Evolutionary conservation across 139 green algal species (phyloP).

Genomic region (Chara braunii): DNA sequence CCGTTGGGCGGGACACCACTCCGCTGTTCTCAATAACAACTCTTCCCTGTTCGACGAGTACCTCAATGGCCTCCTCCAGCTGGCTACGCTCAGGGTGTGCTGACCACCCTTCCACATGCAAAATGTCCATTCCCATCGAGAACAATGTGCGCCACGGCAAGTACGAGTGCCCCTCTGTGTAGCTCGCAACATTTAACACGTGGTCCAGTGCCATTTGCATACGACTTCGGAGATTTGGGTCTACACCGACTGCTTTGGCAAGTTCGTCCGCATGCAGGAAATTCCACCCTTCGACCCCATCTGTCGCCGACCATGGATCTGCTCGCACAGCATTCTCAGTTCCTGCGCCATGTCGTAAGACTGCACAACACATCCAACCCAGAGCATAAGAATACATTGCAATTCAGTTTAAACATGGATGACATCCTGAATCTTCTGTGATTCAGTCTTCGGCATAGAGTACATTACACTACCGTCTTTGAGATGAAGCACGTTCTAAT

Average conservation of each 20-base stretch:
- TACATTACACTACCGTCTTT: too few species aligned
- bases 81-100: not conserved
- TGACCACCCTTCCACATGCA: not conserved
- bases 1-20: too few species aligned
- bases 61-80: not conserved
- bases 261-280: constrained; percentile 12
- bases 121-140: not conserved
- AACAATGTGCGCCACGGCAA: not conserved
- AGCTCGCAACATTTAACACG: not conserved
- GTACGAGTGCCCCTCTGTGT: constrained; percentile 8
- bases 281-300: constrained; percentile 17
- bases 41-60: not conserved
- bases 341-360: constrained; percentile 10
- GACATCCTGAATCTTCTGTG: too few species aligned
- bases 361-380: too few species aligned
- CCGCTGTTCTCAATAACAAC: constrained; percentile 7
- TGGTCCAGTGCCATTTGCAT: not conserved
- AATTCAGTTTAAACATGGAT: too few species aligned
- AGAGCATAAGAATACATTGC: too few species aligned
- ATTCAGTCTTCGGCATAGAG: too few species aligned
- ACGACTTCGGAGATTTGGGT: constrained; percentile 10
- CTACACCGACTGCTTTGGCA: constrained; percentile 14
- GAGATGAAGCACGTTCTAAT: too few species aligned
- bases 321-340: not conserved
- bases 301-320: constrained; percentile 16